Evolutionary conservation across 257 asterid species (phyloP).

Genomic region (Primulina huaijiensis): DNA sequence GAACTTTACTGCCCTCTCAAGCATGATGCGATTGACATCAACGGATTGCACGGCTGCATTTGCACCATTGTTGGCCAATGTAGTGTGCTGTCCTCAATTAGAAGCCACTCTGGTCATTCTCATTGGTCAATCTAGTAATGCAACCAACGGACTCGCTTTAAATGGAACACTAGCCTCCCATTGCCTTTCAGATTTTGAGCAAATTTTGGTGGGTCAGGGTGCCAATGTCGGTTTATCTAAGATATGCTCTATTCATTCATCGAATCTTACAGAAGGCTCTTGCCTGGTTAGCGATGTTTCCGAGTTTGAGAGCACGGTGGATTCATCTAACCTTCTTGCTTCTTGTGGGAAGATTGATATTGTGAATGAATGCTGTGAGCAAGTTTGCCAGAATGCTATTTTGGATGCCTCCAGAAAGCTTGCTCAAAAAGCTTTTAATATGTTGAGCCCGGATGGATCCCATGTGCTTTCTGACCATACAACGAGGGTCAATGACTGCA

Average conservation of each 20-base stretch:
- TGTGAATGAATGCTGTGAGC: constrained; percentile 91
- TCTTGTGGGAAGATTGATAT: constrained; percentile 75
- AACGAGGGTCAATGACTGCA: constrained; percentile 69
- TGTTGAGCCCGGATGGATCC: constrained; percentile 47
- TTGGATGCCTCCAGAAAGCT: constrained; percentile 80
- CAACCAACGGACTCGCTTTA: constrained; percentile 60
- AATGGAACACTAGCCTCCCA: constrained; percentile 61
- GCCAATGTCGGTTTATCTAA: constrained; percentile 66
- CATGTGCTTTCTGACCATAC: constrained; percentile 63
- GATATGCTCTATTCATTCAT: constrained; percentile 74
- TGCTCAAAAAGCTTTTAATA: constrained; percentile 64
- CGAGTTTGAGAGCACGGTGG: constrained; percentile 74
- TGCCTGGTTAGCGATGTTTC: constrained; percentile 73
- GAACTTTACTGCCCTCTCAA: constrained; percentile 61
- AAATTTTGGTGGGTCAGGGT: constrained; percentile 79
- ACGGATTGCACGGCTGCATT: constrained; percentile 86
- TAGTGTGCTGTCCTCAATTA: constrained; percentile 94
- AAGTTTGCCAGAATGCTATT: constrained; percentile 86
- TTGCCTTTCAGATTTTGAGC: constrained; percentile 85
- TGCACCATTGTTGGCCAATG: constrained; percentile 87
- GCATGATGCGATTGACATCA: constrained; percentile 70
- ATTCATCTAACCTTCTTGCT: constrained; percentile 68
- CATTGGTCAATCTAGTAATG: constrained; percentile 75
- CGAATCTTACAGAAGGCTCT: constrained; percentile 85
- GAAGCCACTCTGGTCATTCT: constrained; percentile 84